phyloP scores from a whole-genome alignment of 352 stramenopile genomes.

The Phytophthora ohioensis region DNA sequence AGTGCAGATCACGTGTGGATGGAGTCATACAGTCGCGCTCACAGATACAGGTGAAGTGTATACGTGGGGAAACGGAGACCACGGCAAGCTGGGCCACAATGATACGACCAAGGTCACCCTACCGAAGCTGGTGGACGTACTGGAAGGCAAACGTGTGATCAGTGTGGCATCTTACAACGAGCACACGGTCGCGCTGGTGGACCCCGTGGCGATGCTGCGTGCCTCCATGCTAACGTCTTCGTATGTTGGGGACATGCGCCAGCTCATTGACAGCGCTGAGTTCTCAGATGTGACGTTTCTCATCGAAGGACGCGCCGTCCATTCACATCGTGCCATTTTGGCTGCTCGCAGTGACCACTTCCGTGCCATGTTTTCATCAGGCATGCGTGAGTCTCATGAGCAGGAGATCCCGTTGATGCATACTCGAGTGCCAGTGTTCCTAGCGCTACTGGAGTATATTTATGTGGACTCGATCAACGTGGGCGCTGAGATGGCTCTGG shows the following conservation, averaged over 20 bases:
- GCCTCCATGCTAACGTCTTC: conserved; percentile 86
- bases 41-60: conserved; percentile 94
- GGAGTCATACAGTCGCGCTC: conserved; percentile 96
- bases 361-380: conserved; percentile 94
- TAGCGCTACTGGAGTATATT: conserved; percentile 96
- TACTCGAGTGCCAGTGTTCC: conserved; percentile 93
- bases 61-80: conserved; percentile 94
- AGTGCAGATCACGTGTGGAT: conserved; percentile 96
- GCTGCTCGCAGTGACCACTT: conserved; percentile 96
- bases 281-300: conserved; percentile 92
- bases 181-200: conserved; percentile 94
- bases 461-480: conserved; percentile 97
- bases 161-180: conserved; percentile 98
- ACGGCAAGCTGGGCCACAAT: conserved; percentile 96
- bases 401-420: conserved; percentile 90
- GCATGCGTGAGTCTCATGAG: conserved; percentile 92
- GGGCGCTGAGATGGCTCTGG: conserved; percentile 92
- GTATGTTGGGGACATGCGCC: conserved; percentile 91
- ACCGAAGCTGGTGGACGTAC: conserved; percentile 93
- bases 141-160: conserved; percentile 95
- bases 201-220: conserved; percentile 80
- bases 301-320: conserved; percentile 83
- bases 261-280: conserved; percentile 92
- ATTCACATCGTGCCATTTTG: conserved; percentile 92
- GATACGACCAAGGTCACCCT: conserved; percentile 95